Conservation (phyloP, 2,329 filamentous ascomycete genomes). For the Diaporthe capsici region DNA sequence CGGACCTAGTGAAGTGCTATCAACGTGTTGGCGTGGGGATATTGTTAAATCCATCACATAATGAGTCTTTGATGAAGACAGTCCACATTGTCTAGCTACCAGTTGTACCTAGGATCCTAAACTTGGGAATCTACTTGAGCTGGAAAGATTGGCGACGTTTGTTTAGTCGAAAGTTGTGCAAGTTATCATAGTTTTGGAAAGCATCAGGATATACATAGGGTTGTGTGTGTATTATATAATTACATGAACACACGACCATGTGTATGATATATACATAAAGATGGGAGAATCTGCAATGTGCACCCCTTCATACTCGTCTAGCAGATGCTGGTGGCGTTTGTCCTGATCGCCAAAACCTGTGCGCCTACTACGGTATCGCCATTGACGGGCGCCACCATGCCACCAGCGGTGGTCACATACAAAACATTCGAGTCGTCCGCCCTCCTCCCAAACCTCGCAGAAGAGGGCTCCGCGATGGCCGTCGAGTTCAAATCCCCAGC, state of each 20-base stretch:
- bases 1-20: too few relatives aligned
- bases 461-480: constrained; percentile 40
- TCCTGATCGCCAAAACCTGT: constrained; percentile 39
- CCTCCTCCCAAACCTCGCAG: constrained; percentile 41
- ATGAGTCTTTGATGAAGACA: too few relatives aligned
- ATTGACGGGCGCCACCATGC: constrained; percentile 38
- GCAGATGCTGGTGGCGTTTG: constrained; percentile 28
- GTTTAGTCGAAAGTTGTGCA: too few relatives aligned
- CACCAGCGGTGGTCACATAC: constrained; percentile 42
- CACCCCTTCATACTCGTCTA: background rate
- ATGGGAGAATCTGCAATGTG: background rate
- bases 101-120: too few relatives aligned
- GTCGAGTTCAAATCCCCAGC: constrained; percentile 44
- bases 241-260: background rate
- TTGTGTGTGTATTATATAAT: background rate
- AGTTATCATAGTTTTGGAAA: too few relatives aligned
- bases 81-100: too few relatives aligned
- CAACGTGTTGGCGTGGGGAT: too few relatives aligned
- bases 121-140: too few relatives aligned
- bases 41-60: too few relatives aligned
- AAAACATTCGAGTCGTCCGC: constrained; percentile 35
- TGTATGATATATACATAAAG: constrained; percentile 6
- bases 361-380: constrained; percentile 39
- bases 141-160: too few relatives aligned
- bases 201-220: background rate